Percentiles rank a stretch among this genome's conserved stretches.
These are phyloP conservation scores for Evansstolkia leycettana DNA, from an alignment of 495 filamentous ascomycete genomes.

Conservation along the genomic window DNA sequence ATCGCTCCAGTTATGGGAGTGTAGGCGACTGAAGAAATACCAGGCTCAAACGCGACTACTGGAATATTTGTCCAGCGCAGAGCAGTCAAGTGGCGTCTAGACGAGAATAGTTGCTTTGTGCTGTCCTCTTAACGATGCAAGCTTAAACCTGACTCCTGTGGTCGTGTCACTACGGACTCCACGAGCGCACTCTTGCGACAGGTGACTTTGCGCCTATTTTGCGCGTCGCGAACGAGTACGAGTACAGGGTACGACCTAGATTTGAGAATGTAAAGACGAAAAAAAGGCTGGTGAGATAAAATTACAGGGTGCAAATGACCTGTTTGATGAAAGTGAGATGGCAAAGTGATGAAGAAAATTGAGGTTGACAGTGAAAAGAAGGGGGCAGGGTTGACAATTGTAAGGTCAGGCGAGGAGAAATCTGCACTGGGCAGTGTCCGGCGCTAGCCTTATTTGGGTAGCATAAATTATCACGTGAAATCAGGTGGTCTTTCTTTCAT, in stretches of 20 bases:
- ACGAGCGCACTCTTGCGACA: conserved; percentile 23
- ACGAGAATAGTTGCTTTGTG: not conserved
- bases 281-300: conserved; percentile 8
- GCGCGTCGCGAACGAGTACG: conserved; percentile 22
- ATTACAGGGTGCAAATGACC: conserved; percentile 13
- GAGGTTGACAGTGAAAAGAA: conserved; percentile 8
- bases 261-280: conserved; percentile 9
- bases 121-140: conserved; percentile 3
- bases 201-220: conserved; percentile 26
- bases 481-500: no score
- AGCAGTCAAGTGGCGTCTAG: no score
- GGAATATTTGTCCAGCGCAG: conserved; percentile 11
- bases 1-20: not conserved
- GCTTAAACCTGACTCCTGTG: conserved; percentile 16
- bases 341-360: conserved; percentile 6
- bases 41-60: conserved; percentile 13
- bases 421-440: conserved; percentile 5
- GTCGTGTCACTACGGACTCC: conserved; percentile 33
- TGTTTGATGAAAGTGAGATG: conserved; percentile 11
- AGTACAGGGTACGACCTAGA: conserved; percentile 25
- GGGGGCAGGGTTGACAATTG: not conserved
- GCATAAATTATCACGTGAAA: no score
- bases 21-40: conserved; percentile 6
- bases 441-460: conserved; percentile 5
- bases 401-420: conserved; percentile 13